Evolutionary conservation across 2,329 filamentous ascomycete genomes (phyloP).

Genomic region (Pseudogymnoascus sp.): DNA sequence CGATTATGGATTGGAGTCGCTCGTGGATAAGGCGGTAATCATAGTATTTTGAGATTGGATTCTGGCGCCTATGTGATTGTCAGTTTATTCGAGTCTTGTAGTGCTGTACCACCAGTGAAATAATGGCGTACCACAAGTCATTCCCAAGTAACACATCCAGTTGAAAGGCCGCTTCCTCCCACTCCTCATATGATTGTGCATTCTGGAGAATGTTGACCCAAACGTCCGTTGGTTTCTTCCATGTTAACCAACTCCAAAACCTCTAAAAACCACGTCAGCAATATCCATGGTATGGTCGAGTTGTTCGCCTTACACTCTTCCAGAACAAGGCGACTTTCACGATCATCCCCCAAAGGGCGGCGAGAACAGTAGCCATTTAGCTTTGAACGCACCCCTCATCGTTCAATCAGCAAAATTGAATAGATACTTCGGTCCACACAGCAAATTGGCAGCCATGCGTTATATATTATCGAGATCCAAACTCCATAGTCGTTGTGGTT

Average conservation of each 20-base stretch:
- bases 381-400: not conserved
- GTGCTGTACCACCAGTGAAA: not conserved
- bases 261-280: slow-evolving; percentile 41
- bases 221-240: slow-evolving; percentile 55
- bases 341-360: slow-evolving; percentile 49
- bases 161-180: slow-evolving; percentile 74
- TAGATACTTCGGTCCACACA: not conserved
- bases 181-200: slow-evolving; percentile 71
- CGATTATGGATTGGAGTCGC: slow-evolving; percentile 62
- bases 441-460: not conserved
- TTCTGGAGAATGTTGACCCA: slow-evolving; percentile 59
- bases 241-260: slow-evolving; percentile 58
- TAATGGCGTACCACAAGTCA: slow-evolving; percentile 60
- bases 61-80: slow-evolving; percentile 58
- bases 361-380: slow-evolving; percentile 25
- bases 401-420: not conserved
- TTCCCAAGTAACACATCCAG: slow-evolving; percentile 76
- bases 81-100: not conserved
- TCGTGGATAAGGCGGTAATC: slow-evolving; percentile 79
- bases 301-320: slow-evolving; percentile 43
- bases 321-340: slow-evolving; percentile 56
- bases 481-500: not conserved
- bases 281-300: not conserved
- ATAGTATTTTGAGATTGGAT: slow-evolving; percentile 72
- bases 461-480: not conserved